A percentile compares a stretch with the other conserved stretches of the same genome.
These are phyloP conservation scores for Hymenoscyphus occultus DNA, from an alignment of 2,329 filamentous ascomycete genomes.

Conservation along the genomic window DNA sequence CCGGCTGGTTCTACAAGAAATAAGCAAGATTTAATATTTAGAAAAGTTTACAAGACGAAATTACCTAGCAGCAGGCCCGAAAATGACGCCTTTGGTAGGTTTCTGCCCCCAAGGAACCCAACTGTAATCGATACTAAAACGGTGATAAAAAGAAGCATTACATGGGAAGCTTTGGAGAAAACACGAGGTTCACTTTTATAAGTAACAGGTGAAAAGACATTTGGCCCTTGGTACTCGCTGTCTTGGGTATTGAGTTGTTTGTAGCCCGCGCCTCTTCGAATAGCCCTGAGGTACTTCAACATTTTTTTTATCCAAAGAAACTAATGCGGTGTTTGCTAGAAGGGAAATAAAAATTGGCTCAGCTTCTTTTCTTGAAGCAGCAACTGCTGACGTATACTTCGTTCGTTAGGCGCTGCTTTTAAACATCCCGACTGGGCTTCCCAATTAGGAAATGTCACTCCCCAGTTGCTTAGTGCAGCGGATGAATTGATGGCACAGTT, in stretches of 20 bases:
- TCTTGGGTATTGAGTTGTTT: not conserved
- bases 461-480: not conserved
- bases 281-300: not conserved
- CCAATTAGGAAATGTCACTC: not conserved
- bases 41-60: not conserved
- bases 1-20: not conserved
- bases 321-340: not conserved
- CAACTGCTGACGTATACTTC: not conserved
- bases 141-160: not conserved
- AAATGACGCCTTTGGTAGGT: not conserved
- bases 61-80: not conserved
- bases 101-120: not conserved
- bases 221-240: not conserved
- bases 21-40: not conserved
- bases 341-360: not conserved
- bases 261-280: not conserved
- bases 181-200: not conserved
- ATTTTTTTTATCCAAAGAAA: not conserved
- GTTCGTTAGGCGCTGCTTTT: not conserved
- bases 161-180: not conserved
- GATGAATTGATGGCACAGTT: not conserved
- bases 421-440: not conserved
- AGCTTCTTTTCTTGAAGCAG: not conserved
- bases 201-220: not conserved
- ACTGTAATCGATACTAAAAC: not conserved